A percentile compares a stretch with the other conserved stretches of the same genome.
Conservation (phyloP, 768 basidiomycete genomes). For the Phlegmacium glaucopus region DNA sequence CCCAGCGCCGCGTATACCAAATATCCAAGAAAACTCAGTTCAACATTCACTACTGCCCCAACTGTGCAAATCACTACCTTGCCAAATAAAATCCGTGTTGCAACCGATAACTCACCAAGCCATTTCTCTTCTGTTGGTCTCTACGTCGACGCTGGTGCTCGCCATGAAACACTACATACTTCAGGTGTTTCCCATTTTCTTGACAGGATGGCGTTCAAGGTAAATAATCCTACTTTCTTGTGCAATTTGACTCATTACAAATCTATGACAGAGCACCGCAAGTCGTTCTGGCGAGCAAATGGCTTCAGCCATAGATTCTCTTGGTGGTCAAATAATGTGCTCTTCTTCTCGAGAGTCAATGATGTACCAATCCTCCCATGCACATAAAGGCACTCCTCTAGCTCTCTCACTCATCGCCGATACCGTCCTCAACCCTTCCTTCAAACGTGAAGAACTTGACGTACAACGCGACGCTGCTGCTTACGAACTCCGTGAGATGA, state of each 20-base stretch:
- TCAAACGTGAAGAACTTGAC: slow-evolving; percentile 75
- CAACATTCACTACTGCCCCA: slow-evolving; percentile 21
- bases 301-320: slow-evolving; percentile 72
- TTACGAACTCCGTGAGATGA: slow-evolving; percentile 89
- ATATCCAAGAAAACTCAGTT: slow-evolving; percentile 14
- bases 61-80: slow-evolving; percentile 73
- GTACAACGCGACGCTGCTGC: slow-evolving; percentile 82
- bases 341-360: slow-evolving; percentile 91
- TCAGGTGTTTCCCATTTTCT: slow-evolving; percentile 89
- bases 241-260: slow-evolving; percentile 4
- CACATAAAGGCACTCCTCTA: slow-evolving; percentile 74
- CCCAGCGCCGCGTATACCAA: background rate
- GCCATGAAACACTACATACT: slow-evolving; percentile 74
- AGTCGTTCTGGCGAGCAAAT: slow-evolving; percentile 74
- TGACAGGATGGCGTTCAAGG: slow-evolving; percentile 97
- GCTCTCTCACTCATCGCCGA: slow-evolving; percentile 90
- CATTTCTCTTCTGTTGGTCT: slow-evolving; percentile 94
- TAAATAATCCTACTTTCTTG: slow-evolving; percentile 25
- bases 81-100: slow-evolving; percentile 88
- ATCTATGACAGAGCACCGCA: slow-evolving; percentile 60
- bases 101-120: slow-evolving; percentile 86
- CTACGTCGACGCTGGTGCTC: slow-evolving; percentile 89
- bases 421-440: slow-evolving; percentile 77
- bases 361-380: slow-evolving; percentile 97
- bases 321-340: slow-evolving; percentile 91